These are phyloP conservation scores for Diphasiastrum complanatum DNA, from an alignment of 83 land plant species.

Conservation along the genomic window DNA sequence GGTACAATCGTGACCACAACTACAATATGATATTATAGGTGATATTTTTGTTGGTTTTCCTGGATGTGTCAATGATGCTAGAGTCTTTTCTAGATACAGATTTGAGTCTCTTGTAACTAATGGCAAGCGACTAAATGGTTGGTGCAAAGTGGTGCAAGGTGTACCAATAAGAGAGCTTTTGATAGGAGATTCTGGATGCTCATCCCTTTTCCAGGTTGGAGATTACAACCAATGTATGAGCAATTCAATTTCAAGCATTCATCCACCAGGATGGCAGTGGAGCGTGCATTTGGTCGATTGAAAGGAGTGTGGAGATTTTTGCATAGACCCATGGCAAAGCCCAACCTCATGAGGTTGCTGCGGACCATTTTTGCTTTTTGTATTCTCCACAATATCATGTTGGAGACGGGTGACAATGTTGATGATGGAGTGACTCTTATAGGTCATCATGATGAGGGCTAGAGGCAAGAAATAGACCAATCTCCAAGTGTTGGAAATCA, in stretches of 20 bases:
- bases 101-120: neutral
- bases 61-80: slow-evolving; percentile 1
- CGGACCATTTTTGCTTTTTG: neutral
- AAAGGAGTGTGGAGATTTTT: slow-evolving; percentile 1
- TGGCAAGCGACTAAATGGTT: neutral
- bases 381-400: neutral
- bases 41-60: slow-evolving; percentile 2
- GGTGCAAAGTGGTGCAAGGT: neutral
- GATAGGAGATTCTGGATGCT: neutral
- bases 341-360: neutral
- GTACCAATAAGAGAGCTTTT: no score
- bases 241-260: slow-evolving; percentile 3
- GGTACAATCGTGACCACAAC: no score
- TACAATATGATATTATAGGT: no score
- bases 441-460: no score
- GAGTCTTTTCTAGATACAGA: neutral
- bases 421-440: no score
- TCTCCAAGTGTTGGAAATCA: no score
- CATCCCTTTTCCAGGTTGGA: neutral
- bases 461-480: no score
- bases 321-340: neutral
- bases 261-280: slow-evolving; percentile 7
- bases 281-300: slow-evolving; percentile 1
- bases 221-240: neutral
- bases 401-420: neutral